Percentiles rank a stretch among this genome's conserved stretches.
Evolutionary conservation across 192 early-diverging fungal genomes (phyloP).

Genomic region (Mortierella hygrophila): DNA sequence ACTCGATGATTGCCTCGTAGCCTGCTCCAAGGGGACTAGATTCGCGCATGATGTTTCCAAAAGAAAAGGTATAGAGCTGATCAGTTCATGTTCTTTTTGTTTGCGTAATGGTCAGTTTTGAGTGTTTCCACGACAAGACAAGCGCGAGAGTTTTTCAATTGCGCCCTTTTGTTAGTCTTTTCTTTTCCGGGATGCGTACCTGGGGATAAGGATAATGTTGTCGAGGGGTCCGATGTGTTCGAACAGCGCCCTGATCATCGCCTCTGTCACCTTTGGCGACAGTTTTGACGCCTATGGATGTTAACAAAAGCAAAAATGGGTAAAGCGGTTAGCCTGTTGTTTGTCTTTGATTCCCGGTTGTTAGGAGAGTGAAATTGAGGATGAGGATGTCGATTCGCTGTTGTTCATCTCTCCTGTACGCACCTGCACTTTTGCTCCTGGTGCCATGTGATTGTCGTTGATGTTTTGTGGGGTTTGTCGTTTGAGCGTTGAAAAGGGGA

Average conservation of each 20-base stretch:
- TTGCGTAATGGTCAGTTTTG: background rate
- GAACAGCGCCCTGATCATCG: constrained; percentile 44
- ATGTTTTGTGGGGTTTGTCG: background rate
- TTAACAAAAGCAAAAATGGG: background rate
- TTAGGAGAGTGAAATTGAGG: too few species aligned
- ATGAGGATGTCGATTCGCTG: background rate
- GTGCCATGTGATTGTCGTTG: constrained; percentile 24
- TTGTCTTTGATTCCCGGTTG: background rate
- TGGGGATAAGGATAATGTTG: constrained; percentile 52
- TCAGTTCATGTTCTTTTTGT: background rate
- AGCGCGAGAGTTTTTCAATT: too few species aligned
- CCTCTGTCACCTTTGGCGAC: constrained; percentile 46
- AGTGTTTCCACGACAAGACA: too few species aligned
- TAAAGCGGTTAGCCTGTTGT: background rate
- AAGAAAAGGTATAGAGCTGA: background rate
- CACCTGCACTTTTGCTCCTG: constrained; percentile 57
- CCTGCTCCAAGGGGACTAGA: constrained; percentile 52
- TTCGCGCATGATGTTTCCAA: background rate
- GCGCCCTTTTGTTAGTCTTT: too few species aligned
- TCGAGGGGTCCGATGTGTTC: constrained; percentile 43
- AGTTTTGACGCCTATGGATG: constrained; percentile 41
- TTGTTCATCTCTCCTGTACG: background rate
- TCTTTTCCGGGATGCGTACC: constrained; percentile 14
- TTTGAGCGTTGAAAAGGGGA: background rate
- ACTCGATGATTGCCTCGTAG: constrained; percentile 52